Evolutionary conservation across 176 grass and related monocot species (phyloP).

Genomic region (Avena insularis): DNA sequence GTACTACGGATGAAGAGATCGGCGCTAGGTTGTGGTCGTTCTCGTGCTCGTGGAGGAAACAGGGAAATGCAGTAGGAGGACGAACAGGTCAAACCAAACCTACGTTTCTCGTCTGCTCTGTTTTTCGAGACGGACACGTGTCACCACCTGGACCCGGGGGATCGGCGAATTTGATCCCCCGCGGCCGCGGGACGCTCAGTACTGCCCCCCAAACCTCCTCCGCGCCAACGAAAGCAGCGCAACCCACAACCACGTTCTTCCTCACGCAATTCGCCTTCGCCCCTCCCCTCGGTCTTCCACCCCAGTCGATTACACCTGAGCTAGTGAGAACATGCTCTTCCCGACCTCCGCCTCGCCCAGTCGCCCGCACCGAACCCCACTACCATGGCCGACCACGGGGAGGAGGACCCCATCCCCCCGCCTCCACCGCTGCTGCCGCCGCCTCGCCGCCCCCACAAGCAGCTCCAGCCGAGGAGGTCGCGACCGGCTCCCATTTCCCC

Average conservation of each 20-base stretch:
- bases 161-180: no score
- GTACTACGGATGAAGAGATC: no score
- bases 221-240: conserved; percentile 38
- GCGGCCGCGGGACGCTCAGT: no score
- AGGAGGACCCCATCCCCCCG: conserved; percentile 32
- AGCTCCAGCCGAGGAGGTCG: conserved; percentile 56
- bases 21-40: no score
- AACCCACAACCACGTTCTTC: conserved; percentile 9
- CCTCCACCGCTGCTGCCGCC: conserved; percentile 28
- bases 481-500: background rate
- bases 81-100: no score
- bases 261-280: conserved; percentile 61
- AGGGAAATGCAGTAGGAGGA: no score
- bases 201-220: background rate
- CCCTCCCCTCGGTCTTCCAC: background rate
- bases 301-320: conserved; percentile 7
- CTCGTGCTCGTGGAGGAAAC: no score
- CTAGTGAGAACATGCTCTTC: conserved; percentile 25
- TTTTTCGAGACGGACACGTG: no score
- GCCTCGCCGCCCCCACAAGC: conserved; percentile 54
- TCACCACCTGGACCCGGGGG: no score
- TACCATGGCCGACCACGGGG: conserved; percentile 30
- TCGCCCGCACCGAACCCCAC: conserved; percentile 25
- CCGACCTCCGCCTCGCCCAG: background rate
- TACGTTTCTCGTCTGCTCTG: no score